Conservation (phyloP, 208 protist species). For the Trypanosoma caninum region DNA sequence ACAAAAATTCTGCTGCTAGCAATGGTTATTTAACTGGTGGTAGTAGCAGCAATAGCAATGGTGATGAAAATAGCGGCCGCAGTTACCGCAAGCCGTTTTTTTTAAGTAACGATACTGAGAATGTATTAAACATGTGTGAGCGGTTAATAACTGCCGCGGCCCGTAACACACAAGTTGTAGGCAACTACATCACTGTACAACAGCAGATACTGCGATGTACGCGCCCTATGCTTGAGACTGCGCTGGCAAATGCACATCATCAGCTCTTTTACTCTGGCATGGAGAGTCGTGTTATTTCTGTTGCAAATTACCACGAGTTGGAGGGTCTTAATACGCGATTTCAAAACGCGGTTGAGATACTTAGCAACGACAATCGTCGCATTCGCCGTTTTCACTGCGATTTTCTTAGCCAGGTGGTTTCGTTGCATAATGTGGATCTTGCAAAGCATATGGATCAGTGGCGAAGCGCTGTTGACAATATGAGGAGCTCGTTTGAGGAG, state of each 20-base stretch:
- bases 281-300: constrained; percentile 37
- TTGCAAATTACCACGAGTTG: constrained; percentile 79
- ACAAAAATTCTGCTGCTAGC: not conserved
- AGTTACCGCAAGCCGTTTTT: constrained; percentile 2
- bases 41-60: not conserved
- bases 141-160: constrained; percentile 42
- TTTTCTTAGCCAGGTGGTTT: constrained; percentile 74
- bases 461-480: constrained; percentile 82
- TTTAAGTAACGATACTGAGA: constrained; percentile 37
- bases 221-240: constrained; percentile 56
- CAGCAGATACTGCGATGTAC: constrained; percentile 74
- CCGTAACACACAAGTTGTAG: constrained; percentile 71
- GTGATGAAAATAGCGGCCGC: not conserved
- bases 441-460: constrained; percentile 91
- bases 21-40: not conserved
- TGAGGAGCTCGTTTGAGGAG: constrained; percentile 83
- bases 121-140: constrained; percentile 43
- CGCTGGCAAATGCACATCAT: constrained; percentile 42
- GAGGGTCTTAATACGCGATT: constrained; percentile 80
- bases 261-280: constrained; percentile 65
- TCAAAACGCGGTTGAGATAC: constrained; percentile 73
- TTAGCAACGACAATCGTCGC: constrained; percentile 79
- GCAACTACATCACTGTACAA: constrained; percentile 84
- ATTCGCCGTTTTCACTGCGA: constrained; percentile 86
- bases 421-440: constrained; percentile 89